Conservation (phyloP, 2,329 filamentous ascomycete species). For the Fusarium redolens region DNA sequence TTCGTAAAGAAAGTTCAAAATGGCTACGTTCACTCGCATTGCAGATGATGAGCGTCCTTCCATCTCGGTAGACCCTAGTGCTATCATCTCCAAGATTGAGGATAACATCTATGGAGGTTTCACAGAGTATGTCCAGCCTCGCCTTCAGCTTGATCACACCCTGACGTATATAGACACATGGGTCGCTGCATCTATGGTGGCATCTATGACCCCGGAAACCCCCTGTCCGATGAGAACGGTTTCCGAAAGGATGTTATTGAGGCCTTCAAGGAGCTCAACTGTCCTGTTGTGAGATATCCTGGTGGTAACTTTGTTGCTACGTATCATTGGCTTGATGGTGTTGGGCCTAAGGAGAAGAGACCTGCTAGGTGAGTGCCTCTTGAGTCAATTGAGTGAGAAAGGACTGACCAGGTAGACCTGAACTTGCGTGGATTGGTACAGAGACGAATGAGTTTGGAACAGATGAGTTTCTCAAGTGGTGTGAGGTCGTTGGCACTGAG, state of each 20-base stretch:
- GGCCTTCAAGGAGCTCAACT: conserved; percentile 77
- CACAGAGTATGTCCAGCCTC: conserved; percentile 71
- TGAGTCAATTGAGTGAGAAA: background rate
- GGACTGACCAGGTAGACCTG: conserved; percentile 56
- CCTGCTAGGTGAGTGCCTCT: conserved; percentile 56
- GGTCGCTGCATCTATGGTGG: conserved; percentile 89
- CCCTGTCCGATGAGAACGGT: conserved; percentile 78
- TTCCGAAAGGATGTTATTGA: conserved; percentile 84
- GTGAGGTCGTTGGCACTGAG: conserved; percentile 76
- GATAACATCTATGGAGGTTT: conserved; percentile 87
- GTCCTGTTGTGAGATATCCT: conserved; percentile 83
- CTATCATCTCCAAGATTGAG: conserved; percentile 78
- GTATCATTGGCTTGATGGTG: conserved; percentile 86
- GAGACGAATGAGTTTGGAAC: conserved; percentile 86
- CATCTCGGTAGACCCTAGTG: conserved; percentile 72
- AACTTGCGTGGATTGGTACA: conserved; percentile 81
- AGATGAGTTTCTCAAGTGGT: conserved; percentile 89
- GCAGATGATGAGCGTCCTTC: conserved; percentile 68
- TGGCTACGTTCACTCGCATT: conserved; percentile 81
- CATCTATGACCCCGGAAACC: conserved; percentile 81
- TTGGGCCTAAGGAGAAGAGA: conserved; percentile 78
- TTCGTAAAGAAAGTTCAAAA: conserved; percentile 46
- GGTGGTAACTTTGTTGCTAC: conserved; percentile 88
- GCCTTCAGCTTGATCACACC: background rate
- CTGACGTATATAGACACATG: conserved; percentile 73